Conservation (phyloP, 306 rosid genomes). For the Casuarina equisetifolia region DNA sequence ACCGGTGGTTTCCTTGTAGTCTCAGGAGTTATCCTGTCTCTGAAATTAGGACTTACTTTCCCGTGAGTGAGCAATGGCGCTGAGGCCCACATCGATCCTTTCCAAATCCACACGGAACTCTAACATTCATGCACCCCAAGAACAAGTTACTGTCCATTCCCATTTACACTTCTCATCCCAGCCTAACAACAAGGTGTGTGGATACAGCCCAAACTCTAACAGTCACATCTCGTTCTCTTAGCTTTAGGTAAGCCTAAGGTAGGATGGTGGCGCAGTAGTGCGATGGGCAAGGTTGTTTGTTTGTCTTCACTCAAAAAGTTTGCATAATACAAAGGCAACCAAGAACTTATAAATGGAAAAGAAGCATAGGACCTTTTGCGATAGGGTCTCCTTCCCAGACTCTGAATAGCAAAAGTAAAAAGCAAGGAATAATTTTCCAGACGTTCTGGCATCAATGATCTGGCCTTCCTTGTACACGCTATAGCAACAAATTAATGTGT, state of each 20-base stretch:
- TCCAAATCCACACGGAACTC: background rate
- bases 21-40: background rate
- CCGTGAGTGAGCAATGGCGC: background rate
- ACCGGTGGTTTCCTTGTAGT: background rate
- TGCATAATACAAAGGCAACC: background rate
- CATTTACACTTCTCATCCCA: background rate
- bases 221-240: background rate
- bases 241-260: background rate
- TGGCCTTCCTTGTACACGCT: too few species aligned
- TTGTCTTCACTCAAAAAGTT: conserved; percentile 19
- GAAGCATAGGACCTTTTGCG: background rate
- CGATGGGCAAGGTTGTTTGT: conserved; percentile 16
- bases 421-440: background rate
- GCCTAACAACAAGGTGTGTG: background rate
- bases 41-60: background rate
- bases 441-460: too few species aligned
- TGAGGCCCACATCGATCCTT: conserved; percentile 2
- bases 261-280: conserved; percentile 9
- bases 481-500: too few species aligned
- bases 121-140: background rate
- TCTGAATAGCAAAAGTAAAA: background rate
- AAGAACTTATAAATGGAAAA: background rate
- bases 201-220: background rate
- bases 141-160: background rate
- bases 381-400: background rate